Base-by-base conservation (phyloP, 208 protist genomes). In the Wallacemonas sp. region DNA sequence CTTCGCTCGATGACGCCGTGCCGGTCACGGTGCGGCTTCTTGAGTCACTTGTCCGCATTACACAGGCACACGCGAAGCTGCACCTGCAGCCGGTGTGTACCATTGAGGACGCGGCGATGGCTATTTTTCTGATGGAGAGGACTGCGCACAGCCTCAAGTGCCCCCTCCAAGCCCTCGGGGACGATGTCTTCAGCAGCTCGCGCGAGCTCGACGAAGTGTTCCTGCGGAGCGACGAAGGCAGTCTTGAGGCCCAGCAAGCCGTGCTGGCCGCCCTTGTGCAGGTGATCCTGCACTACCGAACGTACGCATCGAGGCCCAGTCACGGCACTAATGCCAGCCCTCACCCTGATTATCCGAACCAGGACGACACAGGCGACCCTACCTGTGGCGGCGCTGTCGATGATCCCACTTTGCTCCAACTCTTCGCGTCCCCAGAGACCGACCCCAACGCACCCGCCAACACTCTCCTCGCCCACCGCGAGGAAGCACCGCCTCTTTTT, bases 1-100 rank as follows among this genome's bases (percentile, higher is more conserved):
- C 91, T 21, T 41, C 75, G 31, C 72, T 94, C 71, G 88, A 90
- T 36, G 93, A 97, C 59, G 88, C 76, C 41, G 80, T 97, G 8
- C 92, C 97, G 21, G 97, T 98, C 9, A 99, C 98, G 2, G 89
- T 99, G 47, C 95, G 97, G 33, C 66, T 99, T 14, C 86, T 99
- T 9, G 97, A 99, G 72, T 94, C 82, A 31, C 79, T 98, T 36
- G 96, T 99, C 55, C 79, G 97, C 27, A 77, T 98, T 2, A 79
- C 95, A 19, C 95, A 98, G 80, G 97, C 97, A 3, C 90, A 99
- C 78, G 96, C 96, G 0, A 93, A 97, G 70, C 70, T 99, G 33
- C 97, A 99, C 80, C 51, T 93, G 59, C 80, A 91, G 65, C 51
- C 81, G 19, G 44, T 84, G 1, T 92, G 88, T 68, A 84, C 79